Conservation (phyloP, 129 eudicot species). For the Helianthus tuberosus region DNA sequence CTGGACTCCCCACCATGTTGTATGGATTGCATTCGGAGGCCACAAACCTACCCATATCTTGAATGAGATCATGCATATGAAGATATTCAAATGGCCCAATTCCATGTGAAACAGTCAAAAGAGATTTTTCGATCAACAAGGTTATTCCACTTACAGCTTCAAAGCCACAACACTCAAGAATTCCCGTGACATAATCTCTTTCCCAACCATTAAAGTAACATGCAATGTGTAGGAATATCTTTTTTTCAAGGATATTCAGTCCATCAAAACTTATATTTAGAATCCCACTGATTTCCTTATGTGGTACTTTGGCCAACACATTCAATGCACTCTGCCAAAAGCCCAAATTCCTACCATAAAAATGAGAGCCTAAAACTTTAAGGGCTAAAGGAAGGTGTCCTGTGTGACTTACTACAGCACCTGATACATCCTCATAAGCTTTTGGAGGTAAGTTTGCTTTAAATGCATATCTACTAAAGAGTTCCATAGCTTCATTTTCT, state of each 20-base stretch:
- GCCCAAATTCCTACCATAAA: conserved; percentile 5
- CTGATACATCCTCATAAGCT: not conserved
- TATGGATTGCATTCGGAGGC: not conserved
- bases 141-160: too few species aligned
- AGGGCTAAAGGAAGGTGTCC: conserved; percentile 5
- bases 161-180: not conserved
- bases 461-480: conserved; percentile 15
- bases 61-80: conserved; percentile 7
- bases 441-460: not conserved
- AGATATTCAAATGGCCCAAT: not conserved
- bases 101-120: too few species aligned
- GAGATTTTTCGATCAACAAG: too few species aligned
- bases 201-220: not conserved
- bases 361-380: conserved; percentile 13
- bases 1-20: not conserved
- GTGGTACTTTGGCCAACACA: not conserved
- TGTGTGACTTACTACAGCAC: conserved; percentile 5
- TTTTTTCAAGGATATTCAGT: not conserved
- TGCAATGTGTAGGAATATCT: conserved; percentile 1
- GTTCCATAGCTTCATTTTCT: conserved; percentile 3
- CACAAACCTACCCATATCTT: not conserved
- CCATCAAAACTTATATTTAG: conserved; percentile 10
- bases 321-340: conserved; percentile 1
- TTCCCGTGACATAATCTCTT: not conserved
- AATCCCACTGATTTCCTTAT: not conserved